Evolutionary conservation across 176 grass and related monocot genomes (phyloP).

Genomic region (Eleusine indica): DNA sequence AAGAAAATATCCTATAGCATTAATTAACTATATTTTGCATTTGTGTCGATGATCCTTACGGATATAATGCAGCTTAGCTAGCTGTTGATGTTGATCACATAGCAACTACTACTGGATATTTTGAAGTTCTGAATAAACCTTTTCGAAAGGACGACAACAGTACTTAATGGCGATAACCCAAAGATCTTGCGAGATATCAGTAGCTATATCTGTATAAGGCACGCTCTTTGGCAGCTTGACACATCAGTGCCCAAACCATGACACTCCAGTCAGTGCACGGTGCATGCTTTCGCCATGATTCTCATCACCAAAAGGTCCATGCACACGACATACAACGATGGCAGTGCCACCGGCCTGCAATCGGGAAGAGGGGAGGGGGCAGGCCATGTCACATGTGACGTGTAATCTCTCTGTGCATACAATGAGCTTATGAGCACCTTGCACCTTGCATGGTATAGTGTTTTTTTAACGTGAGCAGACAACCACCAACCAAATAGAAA

Average conservation of each 20-base stretch:
- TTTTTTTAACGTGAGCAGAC: neutral
- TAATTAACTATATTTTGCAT: too few relatives aligned
- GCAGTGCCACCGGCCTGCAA: neutral
- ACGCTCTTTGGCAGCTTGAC: neutral
- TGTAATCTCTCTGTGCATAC: neutral
- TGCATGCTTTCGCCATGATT: neutral
- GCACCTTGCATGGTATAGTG: neutral
- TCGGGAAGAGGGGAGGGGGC: neutral
- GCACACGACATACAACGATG: neutral
- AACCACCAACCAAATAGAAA: conserved; percentile 30
- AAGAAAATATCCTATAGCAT: too few relatives aligned
- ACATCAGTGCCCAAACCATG: conserved; percentile 3
- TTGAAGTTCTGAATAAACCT: neutral
- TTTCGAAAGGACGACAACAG: neutral
- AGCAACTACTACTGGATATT: neutral
- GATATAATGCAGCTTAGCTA: too few relatives aligned
- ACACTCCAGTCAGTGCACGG: conserved; percentile 31
- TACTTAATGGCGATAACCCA: neutral
- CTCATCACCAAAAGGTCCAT: neutral
- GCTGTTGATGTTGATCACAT: too few relatives aligned
- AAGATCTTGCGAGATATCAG: conserved; percentile 14
- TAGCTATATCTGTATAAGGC: neutral
- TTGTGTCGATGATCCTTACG: too few relatives aligned
- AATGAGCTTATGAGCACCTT: neutral
- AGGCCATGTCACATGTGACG: neutral